phyloP scores from a whole-genome alignment of 129 eudicot species.

The Rutidosis leptorrhynchoides region DNA sequence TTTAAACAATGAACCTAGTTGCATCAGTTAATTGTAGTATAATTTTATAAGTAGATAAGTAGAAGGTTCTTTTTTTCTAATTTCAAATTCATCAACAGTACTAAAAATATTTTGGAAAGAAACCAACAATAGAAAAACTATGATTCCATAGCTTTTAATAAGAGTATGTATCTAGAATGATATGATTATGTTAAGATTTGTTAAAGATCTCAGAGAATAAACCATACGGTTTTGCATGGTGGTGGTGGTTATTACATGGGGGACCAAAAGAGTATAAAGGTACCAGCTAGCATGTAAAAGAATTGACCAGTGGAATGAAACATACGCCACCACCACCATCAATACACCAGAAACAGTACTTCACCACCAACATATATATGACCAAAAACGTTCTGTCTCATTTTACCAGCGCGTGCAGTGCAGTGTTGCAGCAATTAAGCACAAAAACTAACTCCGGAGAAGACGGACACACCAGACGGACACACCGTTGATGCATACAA shows the following conservation, averaged over 20 bases:
- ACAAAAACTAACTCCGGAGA: slow-evolving; percentile 27
- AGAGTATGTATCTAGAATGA: not conserved
- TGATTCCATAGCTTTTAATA: not conserved
- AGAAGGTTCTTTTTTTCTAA: not conserved
- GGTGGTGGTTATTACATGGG: slow-evolving; percentile 7
- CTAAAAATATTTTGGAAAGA: not conserved
- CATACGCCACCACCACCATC: slow-evolving; percentile 29
- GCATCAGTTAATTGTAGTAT: not conserved
- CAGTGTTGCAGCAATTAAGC: slow-evolving; percentile 28
- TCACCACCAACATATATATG: slow-evolving; percentile 27
- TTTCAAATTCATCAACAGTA: not conserved
- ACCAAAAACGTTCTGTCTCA: slow-evolving; percentile 25
- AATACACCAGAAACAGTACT: slow-evolving; percentile 23
- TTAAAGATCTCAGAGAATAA: not conserved
- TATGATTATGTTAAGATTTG: not conserved
- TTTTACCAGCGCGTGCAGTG: slow-evolving; percentile 23
- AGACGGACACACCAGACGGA: slow-evolving; percentile 36
- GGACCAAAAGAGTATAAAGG: slow-evolving; percentile 1
- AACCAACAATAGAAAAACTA: not conserved
- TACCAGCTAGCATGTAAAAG: slow-evolving; percentile 32
- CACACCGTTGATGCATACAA: slow-evolving; percentile 17
- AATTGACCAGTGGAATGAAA: slow-evolving; percentile 27
- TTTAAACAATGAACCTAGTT: no score
- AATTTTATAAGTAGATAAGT: no score
- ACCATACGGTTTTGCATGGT: slow-evolving; percentile 24